Conservation (phyloP, 2,329 filamentous ascomycete genomes). For the Verticillium tricorpus region DNA sequence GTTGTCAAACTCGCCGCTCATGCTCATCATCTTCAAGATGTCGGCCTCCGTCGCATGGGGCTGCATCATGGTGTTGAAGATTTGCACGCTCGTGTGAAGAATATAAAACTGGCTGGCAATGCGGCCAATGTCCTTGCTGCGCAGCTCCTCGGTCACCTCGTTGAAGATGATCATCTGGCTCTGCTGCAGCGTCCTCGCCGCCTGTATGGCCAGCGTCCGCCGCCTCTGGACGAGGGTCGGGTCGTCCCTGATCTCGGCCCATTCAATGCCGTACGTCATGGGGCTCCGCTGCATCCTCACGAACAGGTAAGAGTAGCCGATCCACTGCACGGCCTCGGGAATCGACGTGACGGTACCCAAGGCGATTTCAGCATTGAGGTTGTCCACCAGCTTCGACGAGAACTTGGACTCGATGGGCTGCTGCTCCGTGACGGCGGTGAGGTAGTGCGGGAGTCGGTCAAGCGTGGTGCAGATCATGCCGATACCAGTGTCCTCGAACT, state of each 20-base stretch:
- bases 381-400: conserved; percentile 89
- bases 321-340: conserved; percentile 90
- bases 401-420: conserved; percentile 97
- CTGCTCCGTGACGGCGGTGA: conserved; percentile 90
- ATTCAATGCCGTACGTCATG: conserved; percentile 90
- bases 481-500: conserved; percentile 96
- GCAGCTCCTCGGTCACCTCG: conserved; percentile 85
- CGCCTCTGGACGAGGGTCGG: conserved; percentile 81
- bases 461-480: conserved; percentile 97
- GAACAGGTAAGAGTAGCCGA: conserved; percentile 96
- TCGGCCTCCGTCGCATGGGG: conserved; percentile 84
- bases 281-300: conserved; percentile 94
- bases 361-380: conserved; percentile 91
- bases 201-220: conserved; percentile 81
- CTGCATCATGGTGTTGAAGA: conserved; percentile 95
- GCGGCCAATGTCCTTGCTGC: conserved; percentile 89
- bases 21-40: conserved; percentile 91
- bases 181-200: conserved; percentile 79
- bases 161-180: conserved; percentile 99
- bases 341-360: conserved; percentile 94
- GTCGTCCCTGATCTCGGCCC: conserved; percentile 84
- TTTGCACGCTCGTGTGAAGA: conserved; percentile 84
- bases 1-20: conserved; percentile 97
- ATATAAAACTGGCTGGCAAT: conserved; percentile 99
- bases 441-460: conserved; percentile 88